Conservation (phyloP, 352 stramenopile species). For the Phytophthora rubi region DNA sequence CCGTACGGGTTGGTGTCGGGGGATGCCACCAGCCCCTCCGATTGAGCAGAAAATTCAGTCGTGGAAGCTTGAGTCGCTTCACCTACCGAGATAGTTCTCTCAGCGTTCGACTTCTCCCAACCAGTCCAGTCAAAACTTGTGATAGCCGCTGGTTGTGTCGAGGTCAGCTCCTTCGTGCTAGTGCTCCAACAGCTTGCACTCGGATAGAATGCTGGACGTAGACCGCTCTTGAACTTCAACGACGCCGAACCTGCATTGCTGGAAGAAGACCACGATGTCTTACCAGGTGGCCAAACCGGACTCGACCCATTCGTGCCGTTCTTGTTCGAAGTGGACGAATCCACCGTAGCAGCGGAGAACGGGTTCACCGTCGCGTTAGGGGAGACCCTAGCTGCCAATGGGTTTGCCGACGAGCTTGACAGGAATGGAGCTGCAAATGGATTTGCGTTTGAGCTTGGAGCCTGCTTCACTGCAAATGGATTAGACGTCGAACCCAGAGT, state of each 20-base stretch:
- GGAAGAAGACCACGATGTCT: not conserved
- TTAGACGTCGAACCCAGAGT: not conserved
- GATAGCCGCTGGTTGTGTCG: not conserved
- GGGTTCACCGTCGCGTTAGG: conserved; percentile 1
- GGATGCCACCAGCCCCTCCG: conserved; percentile 44
- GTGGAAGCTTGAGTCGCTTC: conserved; percentile 1
- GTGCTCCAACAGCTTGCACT: conserved; percentile 7
- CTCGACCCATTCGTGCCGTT: conserved; percentile 1
- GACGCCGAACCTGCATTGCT: conserved; percentile 4
- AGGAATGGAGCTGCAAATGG: conserved; percentile 8
- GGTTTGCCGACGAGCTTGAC: conserved; percentile 2
- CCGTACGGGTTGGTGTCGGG: conserved; percentile 68
- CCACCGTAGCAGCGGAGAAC: conserved; percentile 1
- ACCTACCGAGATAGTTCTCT: not conserved
- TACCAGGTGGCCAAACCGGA: conserved; percentile 4
- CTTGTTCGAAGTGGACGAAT: not conserved
- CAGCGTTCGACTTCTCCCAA: conserved; percentile 1
- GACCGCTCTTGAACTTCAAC: conserved; percentile 19
- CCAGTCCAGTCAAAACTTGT: conserved; percentile 16
- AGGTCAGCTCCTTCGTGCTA: not conserved
- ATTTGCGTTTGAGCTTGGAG: conserved; percentile 6
- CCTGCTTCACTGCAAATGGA: conserved; percentile 9
- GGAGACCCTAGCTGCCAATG: conserved; percentile 8
- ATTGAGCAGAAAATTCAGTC: not conserved
- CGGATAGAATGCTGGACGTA: conserved; percentile 10